Conservation (phyloP, 345 rosid genomes). For the Bruguiera sexangula region DNA sequence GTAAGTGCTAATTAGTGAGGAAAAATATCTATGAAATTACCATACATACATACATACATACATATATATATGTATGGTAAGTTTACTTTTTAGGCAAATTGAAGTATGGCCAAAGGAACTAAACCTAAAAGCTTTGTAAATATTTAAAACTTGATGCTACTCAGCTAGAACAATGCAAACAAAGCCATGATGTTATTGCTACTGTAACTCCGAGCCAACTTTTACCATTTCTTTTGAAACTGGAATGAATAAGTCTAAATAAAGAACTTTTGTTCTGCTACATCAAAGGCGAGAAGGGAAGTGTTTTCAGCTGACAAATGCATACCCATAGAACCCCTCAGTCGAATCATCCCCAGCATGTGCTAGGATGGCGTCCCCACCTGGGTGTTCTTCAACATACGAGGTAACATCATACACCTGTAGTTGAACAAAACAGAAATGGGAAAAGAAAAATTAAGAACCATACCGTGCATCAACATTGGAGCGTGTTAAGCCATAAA, state of each 20-base stretch:
- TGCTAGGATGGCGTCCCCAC: constrained; percentile 84
- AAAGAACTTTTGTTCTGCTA: no score
- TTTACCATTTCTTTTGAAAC: no score
- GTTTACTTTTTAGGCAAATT: neutral
- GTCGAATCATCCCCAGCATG: constrained; percentile 96
- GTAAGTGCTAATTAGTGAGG: no score
- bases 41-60: no score
- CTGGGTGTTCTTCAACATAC: constrained; percentile 94
- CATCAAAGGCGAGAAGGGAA: no score
- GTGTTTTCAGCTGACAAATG: neutral
- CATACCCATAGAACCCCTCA: constrained; percentile 83
- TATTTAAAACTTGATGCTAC: neutral
- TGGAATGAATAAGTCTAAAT: no score
- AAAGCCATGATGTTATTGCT: neutral
- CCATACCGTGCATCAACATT: neutral
- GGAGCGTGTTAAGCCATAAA: neutral
- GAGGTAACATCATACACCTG: constrained; percentile 84
- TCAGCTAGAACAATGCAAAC: neutral
- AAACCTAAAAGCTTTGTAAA: neutral
- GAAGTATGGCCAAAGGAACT: neutral
- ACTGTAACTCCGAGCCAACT: neutral
- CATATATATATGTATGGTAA: no score
- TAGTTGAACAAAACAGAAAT: constrained; percentile 8
- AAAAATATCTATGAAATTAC: no score
- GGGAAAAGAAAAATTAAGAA: neutral